phyloP scores from a whole-genome alignment of 2,329 filamentous ascomycete species.

The Xylariaceae sp. region DNA sequence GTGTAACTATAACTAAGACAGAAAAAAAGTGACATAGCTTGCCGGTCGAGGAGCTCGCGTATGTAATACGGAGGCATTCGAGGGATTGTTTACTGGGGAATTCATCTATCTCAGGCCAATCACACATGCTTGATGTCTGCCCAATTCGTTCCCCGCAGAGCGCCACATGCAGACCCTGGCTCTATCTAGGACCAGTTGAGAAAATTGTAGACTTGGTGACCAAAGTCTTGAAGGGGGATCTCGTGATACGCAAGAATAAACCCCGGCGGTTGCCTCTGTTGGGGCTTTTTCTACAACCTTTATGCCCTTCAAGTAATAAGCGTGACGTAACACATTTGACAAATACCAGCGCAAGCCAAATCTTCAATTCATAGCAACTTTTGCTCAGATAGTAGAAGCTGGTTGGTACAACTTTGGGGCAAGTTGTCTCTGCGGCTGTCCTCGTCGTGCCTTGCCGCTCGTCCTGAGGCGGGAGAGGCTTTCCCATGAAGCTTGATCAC shows the following conservation, averaged over 20 bases:
- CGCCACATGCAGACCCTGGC: neutral
- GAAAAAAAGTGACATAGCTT: constrained; percentile 10
- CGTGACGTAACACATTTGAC: constrained; percentile 5
- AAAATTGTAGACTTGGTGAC: neutral
- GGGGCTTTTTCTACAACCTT: no score
- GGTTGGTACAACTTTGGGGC: no score
- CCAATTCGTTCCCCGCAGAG: no score
- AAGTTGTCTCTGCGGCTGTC: no score
- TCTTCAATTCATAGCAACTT: neutral
- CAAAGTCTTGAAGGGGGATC: neutral
- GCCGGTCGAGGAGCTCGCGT: neutral
- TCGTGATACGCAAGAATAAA: neutral
- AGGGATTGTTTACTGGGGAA: constrained; percentile 7
- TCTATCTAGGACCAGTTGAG: neutral
- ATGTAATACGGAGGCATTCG: constrained; percentile 11
- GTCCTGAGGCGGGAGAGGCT: constrained; percentile 6
- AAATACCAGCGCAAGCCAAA: constrained; percentile 3
- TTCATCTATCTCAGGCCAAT: neutral
- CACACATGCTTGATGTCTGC: no score
- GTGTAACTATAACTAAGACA: constrained; percentile 7
- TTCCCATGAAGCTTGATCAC: constrained; percentile 3
- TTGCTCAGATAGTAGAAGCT: neutral
- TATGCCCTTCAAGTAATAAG: no score
- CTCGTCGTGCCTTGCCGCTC: neutral
- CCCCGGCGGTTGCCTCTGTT: neutral